phyloP scores from a whole-genome alignment of 768 basidiomycete genomes.

The Chiua virens region DNA sequence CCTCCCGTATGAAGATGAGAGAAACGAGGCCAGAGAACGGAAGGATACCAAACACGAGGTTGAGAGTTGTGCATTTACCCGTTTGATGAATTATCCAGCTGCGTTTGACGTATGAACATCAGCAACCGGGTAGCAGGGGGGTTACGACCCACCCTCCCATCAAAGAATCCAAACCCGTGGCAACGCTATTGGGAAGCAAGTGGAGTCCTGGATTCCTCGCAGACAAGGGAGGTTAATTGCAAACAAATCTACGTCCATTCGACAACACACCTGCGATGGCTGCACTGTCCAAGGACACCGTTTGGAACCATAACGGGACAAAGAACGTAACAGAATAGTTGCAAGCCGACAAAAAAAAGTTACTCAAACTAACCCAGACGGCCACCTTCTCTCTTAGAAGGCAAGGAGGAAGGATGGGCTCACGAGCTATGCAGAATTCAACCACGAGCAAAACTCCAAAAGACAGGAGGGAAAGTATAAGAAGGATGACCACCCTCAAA shows the following conservation, averaged over 20 bases:
- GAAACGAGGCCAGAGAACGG: slow-evolving; percentile 8
- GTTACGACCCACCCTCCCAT: slow-evolving; percentile 7
- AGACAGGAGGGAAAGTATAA: slow-evolving; percentile 5
- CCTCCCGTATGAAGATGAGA: slow-evolving; percentile 9
- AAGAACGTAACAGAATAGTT: slow-evolving; percentile 16
- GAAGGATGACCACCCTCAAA: slow-evolving; percentile 3
- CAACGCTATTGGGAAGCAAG: slow-evolving; percentile 12
- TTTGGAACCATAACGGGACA: slow-evolving; percentile 16
- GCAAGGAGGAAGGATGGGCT: slow-evolving; percentile 10
- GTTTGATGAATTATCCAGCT: slow-evolving; percentile 13
- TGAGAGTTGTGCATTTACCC: slow-evolving; percentile 7
- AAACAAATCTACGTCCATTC: too few species aligned
- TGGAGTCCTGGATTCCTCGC: slow-evolving; percentile 5
- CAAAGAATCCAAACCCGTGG: slow-evolving; percentile 12
- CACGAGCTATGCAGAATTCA: slow-evolving; percentile 4
- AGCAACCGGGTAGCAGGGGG: not conserved
- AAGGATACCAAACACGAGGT: slow-evolving; percentile 10
- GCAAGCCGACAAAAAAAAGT: slow-evolving; percentile 5
- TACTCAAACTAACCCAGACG: slow-evolving; percentile 5
- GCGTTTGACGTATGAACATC: not conserved
- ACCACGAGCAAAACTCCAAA: slow-evolving; percentile 5
- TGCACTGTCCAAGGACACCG: slow-evolving; percentile 9
- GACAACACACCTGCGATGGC: slow-evolving; percentile 6
- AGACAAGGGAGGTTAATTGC: too few species aligned
- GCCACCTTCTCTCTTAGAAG: slow-evolving; percentile 9